Evolutionary conservation across 2,329 filamentous ascomycete species (phyloP).

Genomic region (Colletotrichum tanaceti): DNA sequence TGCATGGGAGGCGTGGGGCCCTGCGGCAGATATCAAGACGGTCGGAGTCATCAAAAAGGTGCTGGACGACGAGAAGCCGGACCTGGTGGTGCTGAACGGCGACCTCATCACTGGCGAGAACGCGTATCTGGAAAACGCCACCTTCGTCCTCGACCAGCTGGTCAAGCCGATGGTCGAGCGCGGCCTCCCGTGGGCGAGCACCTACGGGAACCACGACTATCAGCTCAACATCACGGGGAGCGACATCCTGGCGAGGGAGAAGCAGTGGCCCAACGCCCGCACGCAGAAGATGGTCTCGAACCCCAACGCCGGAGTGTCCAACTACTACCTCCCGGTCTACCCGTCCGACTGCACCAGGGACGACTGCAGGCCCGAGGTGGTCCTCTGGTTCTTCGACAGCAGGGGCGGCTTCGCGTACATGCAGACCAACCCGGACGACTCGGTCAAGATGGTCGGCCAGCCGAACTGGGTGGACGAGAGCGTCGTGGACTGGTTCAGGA

Average conservation of each 20-base stretch:
- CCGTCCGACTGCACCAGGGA: constrained; percentile 48
- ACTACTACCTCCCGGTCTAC: constrained; percentile 62
- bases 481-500: constrained; percentile 59
- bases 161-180: constrained; percentile 68
- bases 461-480: constrained; percentile 59
- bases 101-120: constrained; percentile 79
- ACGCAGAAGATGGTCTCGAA: constrained; percentile 55
- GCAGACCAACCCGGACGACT: constrained; percentile 44
- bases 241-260: constrained; percentile 57
- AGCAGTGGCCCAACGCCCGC: constrained; percentile 51
- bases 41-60: constrained; percentile 67
- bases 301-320: constrained; percentile 55
- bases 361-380: constrained; percentile 53
- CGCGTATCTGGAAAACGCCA: constrained; percentile 65
- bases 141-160: constrained; percentile 68
- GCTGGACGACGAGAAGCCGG: constrained; percentile 62
- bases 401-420: constrained; percentile 66
- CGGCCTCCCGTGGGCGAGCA: constrained; percentile 71
- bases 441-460: constrained; percentile 47
- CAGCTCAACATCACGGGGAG: constrained; percentile 66
- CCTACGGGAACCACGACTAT: constrained; percentile 79
- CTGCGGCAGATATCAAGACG: constrained; percentile 67
- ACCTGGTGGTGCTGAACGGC: constrained; percentile 76
- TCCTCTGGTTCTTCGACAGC: constrained; percentile 81
- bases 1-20: constrained; percentile 58